Evolutionary conservation across 345 rosid genomes (phyloP), one percentile per base, ranked within the genome.

Genomic region (Salix suchowensis): DNA sequence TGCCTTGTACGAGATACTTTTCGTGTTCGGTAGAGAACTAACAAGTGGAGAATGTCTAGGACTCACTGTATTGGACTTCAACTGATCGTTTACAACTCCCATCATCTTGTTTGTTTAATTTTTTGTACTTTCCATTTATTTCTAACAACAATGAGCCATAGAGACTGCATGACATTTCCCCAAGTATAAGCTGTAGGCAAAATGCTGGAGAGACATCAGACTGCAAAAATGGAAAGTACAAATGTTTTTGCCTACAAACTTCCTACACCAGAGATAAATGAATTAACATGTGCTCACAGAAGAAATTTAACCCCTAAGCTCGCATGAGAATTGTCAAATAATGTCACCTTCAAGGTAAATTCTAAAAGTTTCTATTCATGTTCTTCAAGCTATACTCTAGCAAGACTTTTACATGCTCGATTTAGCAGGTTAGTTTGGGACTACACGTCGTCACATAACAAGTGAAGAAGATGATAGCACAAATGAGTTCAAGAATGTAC

Each of bases 401-500:
- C 9, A 15, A 61, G 39, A 65, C 18, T 18, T 26, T 55, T 13
- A 14, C 9, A 30, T 28, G 54, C 73, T 66, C 32, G 77, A 64
- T 52, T 50, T 48, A 48, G 30, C 15, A 48, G 58, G 9, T 67
- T 60, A n/a, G 66, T 16, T 60, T 37, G 37, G 68, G 64, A 48
- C 34, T 30, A 28, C 5, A 3, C 14, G 13, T 39, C 32, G 42
- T 71, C 14, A 30, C 2, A 2, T 11, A 52, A 10, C 30, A 54
- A 8, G 52, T 30, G 36, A 55, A 21, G 61, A 65, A 61, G 24
- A 42, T 61, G 26, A 28, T 16, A 61, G 18, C 15, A 2, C 18
- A 48, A 70, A 85, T 68, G 60, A 77, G 48, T 69, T 65, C 44
- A 46, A 81, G 55, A 60, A 68, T 34, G 42, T 90, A 92, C 99